phyloP scores from a whole-genome alignment of 805 yeast genomes.

The Myxozyma neotropica region DNA sequence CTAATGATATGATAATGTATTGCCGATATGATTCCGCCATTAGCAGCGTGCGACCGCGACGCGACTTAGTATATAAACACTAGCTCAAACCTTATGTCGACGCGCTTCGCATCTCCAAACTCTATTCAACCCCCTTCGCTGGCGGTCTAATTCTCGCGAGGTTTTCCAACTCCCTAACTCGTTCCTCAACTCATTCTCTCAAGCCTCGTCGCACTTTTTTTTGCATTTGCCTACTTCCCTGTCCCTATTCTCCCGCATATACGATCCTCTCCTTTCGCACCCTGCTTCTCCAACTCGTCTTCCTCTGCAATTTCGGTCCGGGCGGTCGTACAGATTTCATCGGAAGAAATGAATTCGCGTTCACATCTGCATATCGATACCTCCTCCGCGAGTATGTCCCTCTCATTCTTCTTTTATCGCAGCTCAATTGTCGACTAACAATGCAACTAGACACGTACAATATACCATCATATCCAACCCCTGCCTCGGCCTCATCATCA shows the following conservation, averaged over 20 bases:
- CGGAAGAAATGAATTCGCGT: background rate
- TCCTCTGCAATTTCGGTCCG: background rate
- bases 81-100: background rate
- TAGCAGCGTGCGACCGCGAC: background rate
- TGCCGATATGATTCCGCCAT: background rate
- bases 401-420: background rate
- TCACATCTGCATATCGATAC: conserved; percentile 12
- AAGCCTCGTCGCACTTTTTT: background rate
- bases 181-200: background rate
- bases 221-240: background rate
- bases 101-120: background rate
- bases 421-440: background rate
- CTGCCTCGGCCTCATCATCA: background rate
- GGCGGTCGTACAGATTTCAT: background rate
- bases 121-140: background rate
- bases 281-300: background rate
- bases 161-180: background rate
- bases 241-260: background rate
- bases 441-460: background rate
- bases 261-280: background rate
- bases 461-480: background rate
- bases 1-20: too few relatives aligned
- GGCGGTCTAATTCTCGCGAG: too few relatives aligned
- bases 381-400: conserved; percentile 12
- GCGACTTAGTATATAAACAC: background rate